Percentiles rank a stretch among this genome's conserved stretches.
Evolutionary conservation across 768 basidiomycete species (phyloP).

Genomic region (Phaeotremella fagi): DNA sequence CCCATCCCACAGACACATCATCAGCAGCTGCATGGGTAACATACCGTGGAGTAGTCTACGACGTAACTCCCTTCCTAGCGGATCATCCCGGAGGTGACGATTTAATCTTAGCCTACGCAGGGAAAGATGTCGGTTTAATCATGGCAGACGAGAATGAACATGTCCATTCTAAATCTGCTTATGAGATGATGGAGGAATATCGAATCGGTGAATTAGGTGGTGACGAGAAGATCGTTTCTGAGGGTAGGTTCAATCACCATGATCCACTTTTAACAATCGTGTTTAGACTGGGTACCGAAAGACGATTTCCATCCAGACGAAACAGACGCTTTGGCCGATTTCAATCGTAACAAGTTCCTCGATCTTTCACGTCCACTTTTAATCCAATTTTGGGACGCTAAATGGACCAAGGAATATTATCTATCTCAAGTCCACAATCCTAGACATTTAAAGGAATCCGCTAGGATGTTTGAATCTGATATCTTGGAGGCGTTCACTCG

Average conservation of each 20-base stretch:
- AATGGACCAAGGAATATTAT: slow-evolving; percentile 81
- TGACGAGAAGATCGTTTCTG: slow-evolving; percentile 67
- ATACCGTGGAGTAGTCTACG: slow-evolving; percentile 76
- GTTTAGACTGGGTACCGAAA: slow-evolving; percentile 75
- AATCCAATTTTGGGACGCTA: slow-evolving; percentile 72
- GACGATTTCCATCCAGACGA: slow-evolving; percentile 90
- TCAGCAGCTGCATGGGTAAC: slow-evolving; percentile 73
- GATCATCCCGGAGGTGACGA: slow-evolving; percentile 98
- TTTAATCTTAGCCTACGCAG: slow-evolving; percentile 73
- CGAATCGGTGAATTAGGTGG: slow-evolving; percentile 74
- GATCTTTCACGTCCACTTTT: slow-evolving; percentile 81
- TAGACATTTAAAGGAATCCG: slow-evolving; percentile 73
- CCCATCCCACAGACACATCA: slow-evolving; percentile 51
- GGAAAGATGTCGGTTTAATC: slow-evolving; percentile 69
- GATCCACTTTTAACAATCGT: not conserved
- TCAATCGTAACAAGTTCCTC: slow-evolving; percentile 81
- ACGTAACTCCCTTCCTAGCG: slow-evolving; percentile 72
- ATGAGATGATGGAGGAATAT: slow-evolving; percentile 85
- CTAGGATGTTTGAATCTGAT: slow-evolving; percentile 76
- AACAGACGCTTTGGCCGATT: slow-evolving; percentile 76
- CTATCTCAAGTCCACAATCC: slow-evolving; percentile 96
- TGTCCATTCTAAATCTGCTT: slow-evolving; percentile 85
- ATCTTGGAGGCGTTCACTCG: slow-evolving; percentile 82
- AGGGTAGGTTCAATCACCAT: slow-evolving; percentile 56
- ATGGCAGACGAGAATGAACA: slow-evolving; percentile 81